A percentile compares a stretch with the other conserved stretches of the same genome.
These are phyloP conservation scores for Lepidopterella palustris DNA, from an alignment of 495 filamentous ascomycete genomes.

Conservation along the genomic window DNA sequence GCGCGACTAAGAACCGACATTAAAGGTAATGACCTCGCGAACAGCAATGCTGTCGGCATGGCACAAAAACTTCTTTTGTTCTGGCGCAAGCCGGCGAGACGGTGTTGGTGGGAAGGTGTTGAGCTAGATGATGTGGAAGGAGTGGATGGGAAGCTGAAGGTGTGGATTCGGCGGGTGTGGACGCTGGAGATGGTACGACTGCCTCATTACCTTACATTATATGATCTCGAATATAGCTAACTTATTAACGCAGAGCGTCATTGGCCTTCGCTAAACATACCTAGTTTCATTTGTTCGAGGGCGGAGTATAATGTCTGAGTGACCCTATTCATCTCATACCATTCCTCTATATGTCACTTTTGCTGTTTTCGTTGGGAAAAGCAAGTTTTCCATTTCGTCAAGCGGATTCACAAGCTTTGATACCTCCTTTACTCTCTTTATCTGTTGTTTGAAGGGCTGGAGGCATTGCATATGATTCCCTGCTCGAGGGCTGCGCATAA, in stretches of 20 bases:
- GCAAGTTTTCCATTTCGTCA: background rate
- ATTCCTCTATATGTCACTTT: background rate
- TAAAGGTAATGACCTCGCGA: slow-evolving; percentile 62
- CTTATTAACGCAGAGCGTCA: slow-evolving; percentile 58
- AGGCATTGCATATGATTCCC: background rate
- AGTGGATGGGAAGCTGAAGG: slow-evolving; percentile 84
- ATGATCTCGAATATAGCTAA: slow-evolving; percentile 26
- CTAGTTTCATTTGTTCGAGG: slow-evolving; percentile 7
- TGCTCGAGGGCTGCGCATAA: background rate
- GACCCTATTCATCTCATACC: background rate
- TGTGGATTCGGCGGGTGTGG: slow-evolving; percentile 98
- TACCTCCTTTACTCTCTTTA: background rate
- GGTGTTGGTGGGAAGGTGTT: slow-evolving; percentile 99
- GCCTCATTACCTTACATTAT: background rate
- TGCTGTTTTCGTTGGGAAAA: background rate
- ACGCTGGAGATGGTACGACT: slow-evolving; percentile 87
- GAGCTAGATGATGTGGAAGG: slow-evolving; percentile 86
- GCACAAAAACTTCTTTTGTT: slow-evolving; percentile 97
- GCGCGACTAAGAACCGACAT: slow-evolving; percentile 90
- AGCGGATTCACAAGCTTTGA: background rate
- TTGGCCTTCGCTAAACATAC: slow-evolving; percentile 61
- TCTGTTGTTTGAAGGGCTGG: background rate
- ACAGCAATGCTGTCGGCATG: slow-evolving; percentile 87
- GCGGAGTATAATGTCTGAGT: background rate
- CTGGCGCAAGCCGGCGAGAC: slow-evolving; percentile 92